A percentile compares a stretch with the other conserved stretches of the same genome.
Evolutionary conservation across 768 basidiomycete species (phyloP).

Genomic region (Trametes coccinea): DNA sequence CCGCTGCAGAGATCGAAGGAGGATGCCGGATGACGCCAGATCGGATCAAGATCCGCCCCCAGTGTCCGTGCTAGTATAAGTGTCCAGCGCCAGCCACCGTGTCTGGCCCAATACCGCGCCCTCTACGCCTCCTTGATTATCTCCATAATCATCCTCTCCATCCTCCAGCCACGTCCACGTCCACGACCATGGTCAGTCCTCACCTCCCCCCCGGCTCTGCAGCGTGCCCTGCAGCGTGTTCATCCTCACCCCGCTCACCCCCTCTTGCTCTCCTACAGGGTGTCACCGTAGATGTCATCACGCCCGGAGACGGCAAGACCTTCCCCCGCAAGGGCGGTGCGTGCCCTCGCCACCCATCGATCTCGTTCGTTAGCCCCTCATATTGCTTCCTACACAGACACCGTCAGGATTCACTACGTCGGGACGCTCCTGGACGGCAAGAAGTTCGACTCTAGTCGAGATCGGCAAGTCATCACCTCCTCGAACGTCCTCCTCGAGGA

Average conservation of each 20-base stretch:
- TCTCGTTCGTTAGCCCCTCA: conserved; percentile 11
- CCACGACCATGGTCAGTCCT: conserved; percentile 27
- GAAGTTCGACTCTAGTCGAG: conserved; percentile 75
- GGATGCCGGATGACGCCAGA: conserved; percentile 33
- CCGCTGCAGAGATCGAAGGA: conserved; percentile 17
- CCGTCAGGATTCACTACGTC: conserved; percentile 75
- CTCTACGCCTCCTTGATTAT: conserved; percentile 30
- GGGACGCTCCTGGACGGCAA: conserved; percentile 66
- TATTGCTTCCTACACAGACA: conserved; percentile 47
- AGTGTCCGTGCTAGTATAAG: conserved; percentile 52
- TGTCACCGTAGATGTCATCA: conserved; percentile 61
- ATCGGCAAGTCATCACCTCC: conserved; percentile 51
- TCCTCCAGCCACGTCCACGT: background rate
- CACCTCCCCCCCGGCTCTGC: background rate
- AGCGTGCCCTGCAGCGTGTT: conserved; percentile 32
- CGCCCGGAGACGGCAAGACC: conserved; percentile 58
- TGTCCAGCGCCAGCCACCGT: conserved; percentile 30
- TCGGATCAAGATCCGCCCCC: conserved; percentile 81
- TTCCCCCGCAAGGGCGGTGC: conserved; percentile 74
- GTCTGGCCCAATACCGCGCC: conserved; percentile 30
- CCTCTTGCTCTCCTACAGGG: conserved; percentile 46
- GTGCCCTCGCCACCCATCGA: conserved; percentile 31
- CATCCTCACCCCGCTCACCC: conserved; percentile 28
- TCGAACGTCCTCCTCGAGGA: background rate
- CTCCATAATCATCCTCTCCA: conserved; percentile 23